Evolutionary conservation across 2,329 filamentous ascomycete species (phyloP).

Genomic region (Scedosporium minutisporum): DNA sequence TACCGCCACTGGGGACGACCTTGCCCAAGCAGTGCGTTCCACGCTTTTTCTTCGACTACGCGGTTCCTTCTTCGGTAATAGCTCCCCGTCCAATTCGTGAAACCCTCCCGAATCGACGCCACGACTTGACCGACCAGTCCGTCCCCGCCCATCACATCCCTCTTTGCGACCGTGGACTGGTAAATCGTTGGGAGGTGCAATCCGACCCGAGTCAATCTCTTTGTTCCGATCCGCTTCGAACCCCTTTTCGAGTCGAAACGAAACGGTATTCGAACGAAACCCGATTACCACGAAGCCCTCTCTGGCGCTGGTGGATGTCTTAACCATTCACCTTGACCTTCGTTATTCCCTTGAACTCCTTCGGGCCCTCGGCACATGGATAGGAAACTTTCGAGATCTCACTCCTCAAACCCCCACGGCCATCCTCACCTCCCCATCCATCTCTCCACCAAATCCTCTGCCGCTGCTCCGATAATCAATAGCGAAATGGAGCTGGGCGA

Average conservation of each 20-base stretch:
- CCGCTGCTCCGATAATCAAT: conserved; percentile 46
- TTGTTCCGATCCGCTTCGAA: background rate
- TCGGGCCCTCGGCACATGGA: background rate
- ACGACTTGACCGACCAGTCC: background rate
- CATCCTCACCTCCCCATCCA: conserved; percentile 33
- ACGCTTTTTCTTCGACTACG: background rate
- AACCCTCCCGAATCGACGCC: background rate
- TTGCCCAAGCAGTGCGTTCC: background rate
- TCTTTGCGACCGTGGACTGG: background rate
- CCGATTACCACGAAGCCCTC: background rate
- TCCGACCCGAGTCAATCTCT: background rate
- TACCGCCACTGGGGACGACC: background rate
- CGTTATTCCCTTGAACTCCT: too few relatives aligned
- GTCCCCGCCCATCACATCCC: background rate
- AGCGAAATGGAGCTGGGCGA: conserved; percentile 46
- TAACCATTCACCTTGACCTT: too few relatives aligned
- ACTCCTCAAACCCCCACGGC: background rate
- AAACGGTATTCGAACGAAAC: background rate
- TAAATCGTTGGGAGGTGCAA: background rate
- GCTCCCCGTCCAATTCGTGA: background rate
- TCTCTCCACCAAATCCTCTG: conserved; percentile 43
- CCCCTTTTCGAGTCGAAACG: background rate
- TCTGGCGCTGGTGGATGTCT: background rate
- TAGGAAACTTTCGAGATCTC: background rate
- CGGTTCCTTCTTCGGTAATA: conserved; percentile 6